Evolutionary conservation across 495 filamentous ascomycete species (phyloP), one percentile per base, ranked within the genome.

Genomic region (Penicillium parvum): DNA sequence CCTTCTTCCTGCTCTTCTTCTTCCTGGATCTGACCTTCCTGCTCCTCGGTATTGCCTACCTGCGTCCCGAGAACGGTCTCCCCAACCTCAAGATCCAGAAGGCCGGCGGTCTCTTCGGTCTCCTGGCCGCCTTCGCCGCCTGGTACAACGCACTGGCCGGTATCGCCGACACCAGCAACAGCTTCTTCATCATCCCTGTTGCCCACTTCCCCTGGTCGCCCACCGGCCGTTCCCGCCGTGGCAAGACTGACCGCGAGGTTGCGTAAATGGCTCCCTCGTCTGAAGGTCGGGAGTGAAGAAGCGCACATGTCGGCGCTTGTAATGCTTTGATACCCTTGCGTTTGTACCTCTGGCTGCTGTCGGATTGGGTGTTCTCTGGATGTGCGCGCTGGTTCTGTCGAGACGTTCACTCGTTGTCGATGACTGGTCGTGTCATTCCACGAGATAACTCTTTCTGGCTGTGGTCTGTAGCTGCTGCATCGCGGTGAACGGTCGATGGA

Each of bases 81-180:
- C 70, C 75, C 38, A 72, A 82, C 52, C 23, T 52, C 8, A 68
- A 55, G 32, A 69, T 88, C 50, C 75, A 78, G 65, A 86, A 84
- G 70, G 85, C 88, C 19, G 91, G 88, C 53, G 92, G 91, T 49
- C 77, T 82, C 63, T 96, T 96, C 55, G 92, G 88, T 45, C 69
- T 96, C 55, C 50, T 96, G 15, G 83, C 90, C 11, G 90, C 90
- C 2, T 96, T 98, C 66, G 58, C 89, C 37, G 90, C 90, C 5
- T 96, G 91, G 92, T 96, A 96, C 70, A 95, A 96, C 61, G 91
- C 92, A 22, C 75, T 96, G 45, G 92, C 90, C 33, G 91, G 92
- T 89, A 83, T 97, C 55, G 86, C 84, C 47, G 92, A 97, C 57
- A 73, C 65, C 45, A 77, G 72, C 71, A 89, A 85, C 77, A 91